phyloP scores from a whole-genome alignment of 306 rosid species.

The Fagus sylvatica region DNA sequence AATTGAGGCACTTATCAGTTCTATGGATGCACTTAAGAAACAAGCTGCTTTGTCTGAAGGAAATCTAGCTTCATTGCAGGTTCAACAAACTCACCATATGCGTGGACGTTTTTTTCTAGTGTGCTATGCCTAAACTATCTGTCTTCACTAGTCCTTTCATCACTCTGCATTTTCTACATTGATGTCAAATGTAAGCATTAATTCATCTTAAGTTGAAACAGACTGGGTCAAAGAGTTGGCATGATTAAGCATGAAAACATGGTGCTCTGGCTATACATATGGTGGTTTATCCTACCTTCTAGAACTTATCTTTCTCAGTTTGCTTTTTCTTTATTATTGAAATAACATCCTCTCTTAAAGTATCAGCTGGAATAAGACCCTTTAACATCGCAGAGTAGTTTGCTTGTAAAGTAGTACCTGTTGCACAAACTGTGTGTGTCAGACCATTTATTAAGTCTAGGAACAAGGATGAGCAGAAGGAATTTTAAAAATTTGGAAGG shows the following conservation, averaged over 20 bases:
- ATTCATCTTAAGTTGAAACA: background rate
- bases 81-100: conserved; percentile 32
- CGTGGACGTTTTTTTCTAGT: conserved; percentile 4
- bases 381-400: background rate
- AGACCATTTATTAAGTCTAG: background rate
- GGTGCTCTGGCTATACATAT: background rate
- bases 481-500: background rate
- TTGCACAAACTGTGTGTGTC: background rate
- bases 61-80: conserved; percentile 91
- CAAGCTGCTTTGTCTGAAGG: conserved; percentile 93
- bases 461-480: background rate
- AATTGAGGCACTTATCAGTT: conserved; percentile 78
- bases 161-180: background rate
- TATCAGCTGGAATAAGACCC: background rate
- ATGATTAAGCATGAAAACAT: background rate
- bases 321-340: background rate
- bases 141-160: conserved; percentile 15
- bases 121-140: conserved; percentile 7
- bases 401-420: background rate
- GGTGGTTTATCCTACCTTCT: background rate
- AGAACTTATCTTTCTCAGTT: background rate
- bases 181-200: background rate
- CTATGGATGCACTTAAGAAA: conserved; percentile 82
- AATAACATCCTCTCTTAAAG: background rate
- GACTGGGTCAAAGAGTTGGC: conserved; percentile 13